A percentile compares a stretch with the other conserved stretches of the same genome.
phyloP scores from a whole-genome alignment of 2,329 filamentous ascomycete species.

The Huntiella moniliformis region DNA sequence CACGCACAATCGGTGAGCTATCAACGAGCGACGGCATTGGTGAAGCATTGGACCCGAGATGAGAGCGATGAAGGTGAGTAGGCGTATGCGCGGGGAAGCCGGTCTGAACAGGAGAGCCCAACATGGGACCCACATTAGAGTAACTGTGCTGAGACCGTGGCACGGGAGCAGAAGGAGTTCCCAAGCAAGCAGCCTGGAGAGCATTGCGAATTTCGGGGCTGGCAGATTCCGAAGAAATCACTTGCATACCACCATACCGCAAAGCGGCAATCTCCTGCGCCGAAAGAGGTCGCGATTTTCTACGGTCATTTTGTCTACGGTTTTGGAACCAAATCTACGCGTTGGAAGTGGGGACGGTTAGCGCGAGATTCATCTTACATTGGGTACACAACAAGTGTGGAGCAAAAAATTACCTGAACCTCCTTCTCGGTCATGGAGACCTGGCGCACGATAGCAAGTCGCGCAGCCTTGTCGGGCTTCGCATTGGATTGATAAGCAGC shows the following conservation, averaged over 20 bases:
- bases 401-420: conserved; percentile 52
- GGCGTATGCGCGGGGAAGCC: conserved; percentile 14
- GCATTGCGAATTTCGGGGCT: conserved; percentile 14
- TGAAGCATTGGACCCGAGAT: conserved; percentile 10
- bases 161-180: conserved; percentile 14
- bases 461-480: conserved; percentile 80
- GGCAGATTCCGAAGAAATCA: conserved; percentile 26
- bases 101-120: conserved; percentile 2
- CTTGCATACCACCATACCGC: conserved; percentile 34
- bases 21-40: conserved; percentile 10
- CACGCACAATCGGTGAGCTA: conserved; percentile 8
- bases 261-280: conserved; percentile 54
- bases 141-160: conserved; percentile 15
- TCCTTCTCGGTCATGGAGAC: conserved; percentile 88
- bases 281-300: conserved; percentile 69
- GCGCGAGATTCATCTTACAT: not conserved
- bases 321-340: conserved; percentile 96
- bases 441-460: conserved; percentile 64
- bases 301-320: conserved; percentile 74
- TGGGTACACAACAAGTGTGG: not conserved
- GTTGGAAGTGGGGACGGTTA: too few relatives aligned
- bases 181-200: conserved; percentile 14
- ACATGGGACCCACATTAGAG: not conserved
- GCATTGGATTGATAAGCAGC: conserved; percentile 67
- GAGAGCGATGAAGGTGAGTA: conserved; percentile 16